Evolutionary conservation across 192 early-diverging fungal species (phyloP).

Genomic region (Backusella psychrophila): DNA sequence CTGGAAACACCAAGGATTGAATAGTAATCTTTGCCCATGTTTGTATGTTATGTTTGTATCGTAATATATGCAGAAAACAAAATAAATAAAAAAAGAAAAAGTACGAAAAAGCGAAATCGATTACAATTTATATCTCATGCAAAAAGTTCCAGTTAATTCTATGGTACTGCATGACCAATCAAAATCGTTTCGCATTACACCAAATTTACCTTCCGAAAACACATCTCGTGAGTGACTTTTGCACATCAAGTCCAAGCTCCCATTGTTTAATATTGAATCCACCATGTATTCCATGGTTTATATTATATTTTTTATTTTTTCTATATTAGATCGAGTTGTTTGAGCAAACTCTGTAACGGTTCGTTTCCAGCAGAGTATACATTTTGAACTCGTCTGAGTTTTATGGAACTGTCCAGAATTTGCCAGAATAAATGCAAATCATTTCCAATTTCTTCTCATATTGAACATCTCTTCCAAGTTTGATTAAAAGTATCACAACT

Average conservation of each 20-base stretch:
- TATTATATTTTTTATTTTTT: too few species aligned
- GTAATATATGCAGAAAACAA: background rate
- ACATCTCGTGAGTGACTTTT: too few species aligned
- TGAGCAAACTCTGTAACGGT: too few species aligned
- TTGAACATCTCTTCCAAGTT: background rate
- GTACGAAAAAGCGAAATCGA: background rate
- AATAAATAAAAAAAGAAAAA: background rate
- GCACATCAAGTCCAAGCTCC: too few species aligned
- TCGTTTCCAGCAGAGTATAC: background rate
- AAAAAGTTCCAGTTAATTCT: conserved; percentile 1
- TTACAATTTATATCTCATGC: background rate
- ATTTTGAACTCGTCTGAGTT: background rate
- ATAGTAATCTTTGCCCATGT: conserved; percentile 95
- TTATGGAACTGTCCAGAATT: background rate
- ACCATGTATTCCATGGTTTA: too few species aligned
- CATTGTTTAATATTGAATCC: too few species aligned
- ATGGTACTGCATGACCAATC: background rate
- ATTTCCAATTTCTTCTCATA: background rate
- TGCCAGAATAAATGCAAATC: background rate
- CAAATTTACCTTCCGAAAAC: background rate
- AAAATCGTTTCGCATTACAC: background rate
- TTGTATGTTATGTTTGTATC: background rate
- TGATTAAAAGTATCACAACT: background rate
- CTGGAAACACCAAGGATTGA: conserved; percentile 82
- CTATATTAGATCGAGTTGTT: too few species aligned